Evolutionary conservation across 2,329 filamentous ascomycete genomes (phyloP).

Genomic region (Epicoccum nigrum): DNA sequence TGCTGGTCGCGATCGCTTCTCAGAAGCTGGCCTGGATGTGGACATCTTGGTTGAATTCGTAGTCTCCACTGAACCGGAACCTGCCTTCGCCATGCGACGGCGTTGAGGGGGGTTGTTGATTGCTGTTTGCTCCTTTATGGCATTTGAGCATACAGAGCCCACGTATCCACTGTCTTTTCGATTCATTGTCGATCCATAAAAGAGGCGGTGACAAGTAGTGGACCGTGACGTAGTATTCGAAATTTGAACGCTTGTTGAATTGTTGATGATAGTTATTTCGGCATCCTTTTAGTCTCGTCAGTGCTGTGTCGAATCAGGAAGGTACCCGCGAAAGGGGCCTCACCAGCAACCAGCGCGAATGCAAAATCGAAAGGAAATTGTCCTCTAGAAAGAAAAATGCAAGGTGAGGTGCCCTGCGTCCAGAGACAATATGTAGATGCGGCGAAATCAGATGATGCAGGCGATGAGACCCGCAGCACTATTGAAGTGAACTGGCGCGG

Average conservation of each 20-base stretch:
- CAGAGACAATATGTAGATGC: constrained; percentile 24
- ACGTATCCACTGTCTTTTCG: constrained; percentile 44
- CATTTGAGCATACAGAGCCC: constrained; percentile 29
- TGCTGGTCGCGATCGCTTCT: constrained; percentile 31
- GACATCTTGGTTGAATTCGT: constrained; percentile 4
- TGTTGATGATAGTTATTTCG: constrained; percentile 31
- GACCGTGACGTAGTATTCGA: constrained; percentile 23
- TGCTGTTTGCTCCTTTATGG: constrained; percentile 21
- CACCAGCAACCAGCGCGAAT: constrained; percentile 36
- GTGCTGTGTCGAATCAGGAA: constrained; percentile 29
- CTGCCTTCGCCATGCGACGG: constrained; percentile 24
- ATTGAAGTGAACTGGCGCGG: constrained; percentile 27
- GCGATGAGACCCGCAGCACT: constrained; percentile 29
- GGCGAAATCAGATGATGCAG: constrained; percentile 31
- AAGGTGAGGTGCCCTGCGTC: constrained; percentile 6
- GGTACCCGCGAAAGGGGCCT: constrained; percentile 30
- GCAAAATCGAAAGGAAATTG: constrained; percentile 19
- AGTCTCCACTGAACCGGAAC: constrained; percentile 4
- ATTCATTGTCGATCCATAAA: constrained; percentile 40
- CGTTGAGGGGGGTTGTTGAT: constrained; percentile 32
- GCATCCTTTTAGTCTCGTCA: constrained; percentile 32
- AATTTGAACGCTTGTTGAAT: constrained; percentile 20
- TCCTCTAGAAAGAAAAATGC: constrained; percentile 7
- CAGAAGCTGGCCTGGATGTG: constrained; percentile 27
- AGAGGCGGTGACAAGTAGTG: constrained; percentile 20